These are phyloP conservation scores for Martensiomyces pterosporus DNA, from an alignment of 192 early-diverging fungal species.

Conservation along the genomic window DNA sequence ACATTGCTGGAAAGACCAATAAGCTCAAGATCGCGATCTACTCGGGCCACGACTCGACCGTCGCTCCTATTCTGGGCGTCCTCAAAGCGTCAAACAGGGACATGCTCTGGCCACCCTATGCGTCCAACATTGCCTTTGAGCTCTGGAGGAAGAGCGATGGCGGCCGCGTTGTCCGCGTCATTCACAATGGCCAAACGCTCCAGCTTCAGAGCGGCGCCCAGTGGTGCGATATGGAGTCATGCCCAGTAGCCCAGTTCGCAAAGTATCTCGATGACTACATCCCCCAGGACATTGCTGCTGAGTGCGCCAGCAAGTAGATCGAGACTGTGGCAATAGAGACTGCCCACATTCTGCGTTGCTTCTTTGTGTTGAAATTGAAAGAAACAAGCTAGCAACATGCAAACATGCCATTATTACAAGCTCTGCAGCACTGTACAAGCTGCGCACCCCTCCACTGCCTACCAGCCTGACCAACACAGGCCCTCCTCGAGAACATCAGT, in stretches of 20 bases:
- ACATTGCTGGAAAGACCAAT: conserved; percentile 20
- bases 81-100: conserved; percentile 27
- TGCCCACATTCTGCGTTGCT: too few species aligned
- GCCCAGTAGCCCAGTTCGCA: conserved; percentile 36
- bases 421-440: too few species aligned
- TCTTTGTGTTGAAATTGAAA: too few species aligned
- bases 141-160: conserved; percentile 47
- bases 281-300: conserved; percentile 24
- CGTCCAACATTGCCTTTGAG: conserved; percentile 51
- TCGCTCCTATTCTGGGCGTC: conserved; percentile 41
- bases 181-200: conserved; percentile 55
- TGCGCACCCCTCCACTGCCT: too few species aligned
- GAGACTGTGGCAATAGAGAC: too few species aligned
- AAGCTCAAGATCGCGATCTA: conserved; percentile 48
- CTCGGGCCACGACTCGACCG: conserved; percentile 52
- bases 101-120: conserved; percentile 56
- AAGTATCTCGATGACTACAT: conserved; percentile 24
- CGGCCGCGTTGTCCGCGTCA: conserved; percentile 45
- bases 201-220: conserved; percentile 11
- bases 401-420: too few species aligned
- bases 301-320: conserved; percentile 21
- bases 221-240: conserved; percentile 47
- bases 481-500: too few species aligned
- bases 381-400: too few species aligned
- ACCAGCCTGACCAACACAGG: too few species aligned